These are phyloP conservation scores for Boletus bicolor DNA, from an alignment of 768 basidiomycete species.

Conservation along the genomic window DNA sequence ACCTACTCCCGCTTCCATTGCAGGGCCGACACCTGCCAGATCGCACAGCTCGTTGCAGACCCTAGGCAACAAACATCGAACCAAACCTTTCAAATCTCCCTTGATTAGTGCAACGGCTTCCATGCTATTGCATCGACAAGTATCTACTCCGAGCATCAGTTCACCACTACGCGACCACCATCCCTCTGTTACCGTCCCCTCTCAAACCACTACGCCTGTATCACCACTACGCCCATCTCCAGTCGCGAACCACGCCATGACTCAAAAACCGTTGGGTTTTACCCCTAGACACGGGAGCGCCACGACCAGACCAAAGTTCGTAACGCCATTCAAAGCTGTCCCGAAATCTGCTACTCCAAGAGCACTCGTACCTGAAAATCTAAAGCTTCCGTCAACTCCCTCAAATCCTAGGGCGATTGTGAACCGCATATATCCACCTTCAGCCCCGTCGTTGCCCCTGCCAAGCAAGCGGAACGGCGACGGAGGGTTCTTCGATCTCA, in stretches of 20 bases:
- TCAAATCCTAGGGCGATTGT: neutral
- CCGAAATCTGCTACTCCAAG: slow-evolving; percentile 40
- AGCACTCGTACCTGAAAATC: neutral
- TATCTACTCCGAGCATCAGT: slow-evolving; percentile 30
- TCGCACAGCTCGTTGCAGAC: slow-evolving; percentile 10
- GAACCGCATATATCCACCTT: slow-evolving; percentile 26
- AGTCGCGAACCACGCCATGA: slow-evolving; percentile 10
- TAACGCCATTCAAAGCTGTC: slow-evolving; percentile 61
- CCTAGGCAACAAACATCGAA: slow-evolving; percentile 9
- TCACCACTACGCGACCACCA: slow-evolving; percentile 14
- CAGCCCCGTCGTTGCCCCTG: slow-evolving; percentile 4
- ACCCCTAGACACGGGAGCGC: slow-evolving; percentile 25
- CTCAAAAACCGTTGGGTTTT: slow-evolving; percentile 25
- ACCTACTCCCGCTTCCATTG: slow-evolving; percentile 34
- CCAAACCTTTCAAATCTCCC: slow-evolving; percentile 49
- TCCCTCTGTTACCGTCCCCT: neutral
- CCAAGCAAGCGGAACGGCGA: slow-evolving; percentile 8
- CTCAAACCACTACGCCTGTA: slow-evolving; percentile 18
- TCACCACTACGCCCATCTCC: slow-evolving; percentile 37
- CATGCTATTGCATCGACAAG: slow-evolving; percentile 12
- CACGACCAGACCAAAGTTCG: slow-evolving; percentile 41
- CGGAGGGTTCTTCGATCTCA: slow-evolving; percentile 37
- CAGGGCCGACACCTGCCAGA: slow-evolving; percentile 10
- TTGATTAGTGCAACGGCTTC: slow-evolving; percentile 24
- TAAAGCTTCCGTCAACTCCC: neutral